Conservation (phyloP, 75 land plant species). For the Chamaecyparis obtusa region DNA sequence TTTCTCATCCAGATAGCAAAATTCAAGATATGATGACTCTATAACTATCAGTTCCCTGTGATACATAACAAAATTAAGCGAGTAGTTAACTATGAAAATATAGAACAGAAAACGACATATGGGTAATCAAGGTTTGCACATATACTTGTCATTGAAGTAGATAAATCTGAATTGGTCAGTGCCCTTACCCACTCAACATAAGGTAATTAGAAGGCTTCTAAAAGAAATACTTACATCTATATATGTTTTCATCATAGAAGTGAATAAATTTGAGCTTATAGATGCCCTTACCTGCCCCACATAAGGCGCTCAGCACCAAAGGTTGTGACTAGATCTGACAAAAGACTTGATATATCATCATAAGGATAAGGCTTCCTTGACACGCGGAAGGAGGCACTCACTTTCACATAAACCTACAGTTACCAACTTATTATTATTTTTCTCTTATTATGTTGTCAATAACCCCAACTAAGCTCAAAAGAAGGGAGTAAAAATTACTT, state of each 20-base stretch:
- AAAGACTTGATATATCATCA: slow-evolving; percentile 48
- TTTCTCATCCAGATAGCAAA: not conserved
- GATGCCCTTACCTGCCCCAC: slow-evolving; percentile 79
- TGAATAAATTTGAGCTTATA: not conserved
- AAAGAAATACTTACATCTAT: not conserved
- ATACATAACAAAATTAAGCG: not conserved
- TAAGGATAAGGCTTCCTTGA: slow-evolving; percentile 80
- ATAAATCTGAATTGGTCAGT: not conserved
- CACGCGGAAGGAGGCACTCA: slow-evolving; percentile 82
- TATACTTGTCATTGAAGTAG: not conserved
- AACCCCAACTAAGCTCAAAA: not conserved
- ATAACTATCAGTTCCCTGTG: not conserved
- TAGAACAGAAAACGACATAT: too few species aligned
- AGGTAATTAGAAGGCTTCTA: not conserved
- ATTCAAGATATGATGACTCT: not conserved
- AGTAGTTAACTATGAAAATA: not conserved
- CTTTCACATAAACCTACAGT: slow-evolving; percentile 78
- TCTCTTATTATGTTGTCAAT: not conserved
- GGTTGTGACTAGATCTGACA: slow-evolving; percentile 43
- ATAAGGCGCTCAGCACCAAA: slow-evolving; percentile 73
- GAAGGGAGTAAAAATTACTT: not conserved
- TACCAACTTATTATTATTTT: not conserved
- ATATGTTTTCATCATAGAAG: not conserved
- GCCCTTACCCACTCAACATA: not conserved
- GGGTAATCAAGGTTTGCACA: not conserved